Base-by-base conservation (phyloP, 495 filamentous ascomycete species). In the Eremomyces bilateralis region DNA sequence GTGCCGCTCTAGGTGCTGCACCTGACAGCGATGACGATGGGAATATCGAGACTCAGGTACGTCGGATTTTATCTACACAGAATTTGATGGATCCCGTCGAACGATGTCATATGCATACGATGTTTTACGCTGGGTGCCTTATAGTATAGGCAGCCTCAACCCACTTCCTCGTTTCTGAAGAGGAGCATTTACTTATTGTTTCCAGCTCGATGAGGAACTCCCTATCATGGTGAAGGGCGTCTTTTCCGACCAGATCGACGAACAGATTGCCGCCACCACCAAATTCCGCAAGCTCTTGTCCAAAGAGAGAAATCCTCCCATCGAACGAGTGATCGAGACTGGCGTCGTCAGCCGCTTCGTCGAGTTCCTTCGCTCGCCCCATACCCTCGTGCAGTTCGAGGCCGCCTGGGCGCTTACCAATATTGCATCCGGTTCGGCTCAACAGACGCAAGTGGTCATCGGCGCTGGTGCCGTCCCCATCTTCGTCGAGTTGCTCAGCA, bases 341-440 rank as follows among this genome's bases (percentile, higher is more conserved):
- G 90, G 90, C 41, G 90, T 99, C 40, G 90, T 99, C 29, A 72
- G 73, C 59, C 76, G 90, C 50, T 99, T 99, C 50, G 90, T 99
- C 50, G 79, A 92, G 54, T 99, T 99, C 60, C 82, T 99, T 35
- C 76, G 82, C 36, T 99, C 90, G 20, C 90, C 90, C 35, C 90
- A 99, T 53, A 99, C 90, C 20, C 67, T 99, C 17, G 90, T 99
- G 33, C 90, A 99, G 58, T 99, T 99, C 54, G 90, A 99, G 60
- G 88, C 90, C 46, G 90, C 90, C 6, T 99, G 90, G 90, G 90
- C 90, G 42, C 63, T 99, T 51, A 99, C 90, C 59, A 99, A 99
- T 63, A 99, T 99, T 58, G 90, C 90, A 31, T 94, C 84, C 21
- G 90, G 90, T 43, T 93, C 84, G 38, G 85, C 90, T 27, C 74